Evolutionary conservation across 306 rosid genomes (phyloP).

Genomic region (Heteromeles arbutifolia): DNA sequence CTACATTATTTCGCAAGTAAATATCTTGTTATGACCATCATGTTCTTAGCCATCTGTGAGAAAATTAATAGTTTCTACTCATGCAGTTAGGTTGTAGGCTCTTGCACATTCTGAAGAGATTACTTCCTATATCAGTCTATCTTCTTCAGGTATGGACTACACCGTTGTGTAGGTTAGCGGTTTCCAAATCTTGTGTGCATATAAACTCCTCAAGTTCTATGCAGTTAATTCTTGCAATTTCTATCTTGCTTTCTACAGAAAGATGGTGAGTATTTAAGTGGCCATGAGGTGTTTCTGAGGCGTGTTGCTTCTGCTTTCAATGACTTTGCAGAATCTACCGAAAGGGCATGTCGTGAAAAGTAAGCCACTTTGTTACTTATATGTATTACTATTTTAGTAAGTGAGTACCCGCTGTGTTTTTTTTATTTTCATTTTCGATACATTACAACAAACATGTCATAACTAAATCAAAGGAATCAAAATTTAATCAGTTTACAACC

Average conservation of each 20-base stretch:
- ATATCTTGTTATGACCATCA: neutral
- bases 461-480: neutral
- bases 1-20: neutral
- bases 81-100: slow-evolving; percentile 83
- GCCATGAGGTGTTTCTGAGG: slow-evolving; percentile 86
- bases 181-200: slow-evolving; percentile 9
- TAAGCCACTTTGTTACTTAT: slow-evolving; percentile 29
- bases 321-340: slow-evolving; percentile 88
- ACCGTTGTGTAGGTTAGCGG: neutral
- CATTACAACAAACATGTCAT: neutral
- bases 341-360: slow-evolving; percentile 90
- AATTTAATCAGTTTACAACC: neutral
- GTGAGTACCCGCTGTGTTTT: neutral
- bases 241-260: slow-evolving; percentile 49
- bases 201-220: neutral
- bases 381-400: neutral
- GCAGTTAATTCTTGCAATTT: slow-evolving; percentile 4
- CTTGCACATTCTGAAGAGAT: slow-evolving; percentile 85
- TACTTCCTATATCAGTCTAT: slow-evolving; percentile 88
- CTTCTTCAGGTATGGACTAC: slow-evolving; percentile 76
- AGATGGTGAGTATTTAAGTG: slow-evolving; percentile 92
- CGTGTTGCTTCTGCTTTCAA: slow-evolving; percentile 90
- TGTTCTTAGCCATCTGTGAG: neutral
- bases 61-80: slow-evolving; percentile 27
- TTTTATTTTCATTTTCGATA: neutral